Evolutionary conservation across 2,329 filamentous ascomycete species (phyloP), one percentile per base, ranked within the genome.

Genomic region (Pyricularia grisea): DNA sequence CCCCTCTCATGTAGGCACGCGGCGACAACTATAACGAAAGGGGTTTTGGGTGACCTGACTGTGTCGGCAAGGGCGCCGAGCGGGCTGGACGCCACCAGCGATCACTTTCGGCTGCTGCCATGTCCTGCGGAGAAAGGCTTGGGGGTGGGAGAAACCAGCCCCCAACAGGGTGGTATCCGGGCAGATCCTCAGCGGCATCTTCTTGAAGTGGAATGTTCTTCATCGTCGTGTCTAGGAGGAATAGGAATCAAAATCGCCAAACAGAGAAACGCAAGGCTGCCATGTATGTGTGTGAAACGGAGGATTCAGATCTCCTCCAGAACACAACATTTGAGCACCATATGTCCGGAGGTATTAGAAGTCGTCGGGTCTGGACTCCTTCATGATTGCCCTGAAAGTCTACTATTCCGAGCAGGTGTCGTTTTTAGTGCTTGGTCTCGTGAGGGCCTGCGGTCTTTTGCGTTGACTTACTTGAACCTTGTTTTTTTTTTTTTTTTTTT

Each of bases 31-130:
- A 63, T 23, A 63, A 63, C 60, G 25, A 28, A 63, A 63, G 60
- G 60, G 60, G 60, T 63, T 63, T 50, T 50, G 42, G 58, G 14
- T 28, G 25, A 28, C 60, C 58, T 28, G 11, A 63, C 25, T 63
- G 60, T 28, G 60, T 63, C 60, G 60, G 60, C 23, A 63, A 63
- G 12, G 60, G 60, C 60, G 60, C 60, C 60, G 60, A 63, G 60
- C 60, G 60, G 60, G 60, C 60, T 63, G 60, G 60, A 63, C 60
- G 60, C 60, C 60, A 63, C 60, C 60, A 63, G 60, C 60, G 60
- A 63, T 63, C 60, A 63, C 42, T 63, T 27, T 63, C 60, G 60
- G 60, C 60, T 63, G 60, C 60, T 63, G 60, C 60, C 60, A 63
- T 50, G 42, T 28, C 60, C 60, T 63, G 60, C 12, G 60, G 60